Evolutionary conservation across 768 basidiomycete species (phyloP).

Genomic region (Suillus subalutaceus): DNA sequence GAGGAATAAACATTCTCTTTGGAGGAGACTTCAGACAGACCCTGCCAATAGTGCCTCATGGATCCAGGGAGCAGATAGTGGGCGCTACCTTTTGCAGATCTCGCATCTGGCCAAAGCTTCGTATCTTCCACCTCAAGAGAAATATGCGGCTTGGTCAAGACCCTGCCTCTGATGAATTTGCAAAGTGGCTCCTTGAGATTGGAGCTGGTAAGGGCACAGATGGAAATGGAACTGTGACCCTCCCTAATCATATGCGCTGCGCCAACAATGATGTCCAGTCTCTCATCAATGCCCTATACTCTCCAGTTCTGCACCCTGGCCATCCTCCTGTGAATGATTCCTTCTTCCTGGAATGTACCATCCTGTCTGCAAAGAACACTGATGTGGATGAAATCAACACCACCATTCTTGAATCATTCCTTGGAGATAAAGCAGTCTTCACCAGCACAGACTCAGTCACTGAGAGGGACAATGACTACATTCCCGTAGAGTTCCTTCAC

Average conservation of each 20-base stretch:
- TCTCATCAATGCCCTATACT: too few species aligned
- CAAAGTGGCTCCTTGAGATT: conserved; percentile 41
- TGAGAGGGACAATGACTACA: conserved; percentile 25
- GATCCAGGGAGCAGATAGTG: conserved; percentile 41
- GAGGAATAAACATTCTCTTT: too few species aligned
- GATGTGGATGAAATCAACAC: conserved; percentile 38
- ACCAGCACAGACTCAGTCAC: conserved; percentile 35
- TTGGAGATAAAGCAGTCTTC: conserved; percentile 24
- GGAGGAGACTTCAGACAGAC: conserved; percentile 54
- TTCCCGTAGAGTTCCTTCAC: conserved; percentile 43
- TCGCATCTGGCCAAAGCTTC: conserved; percentile 39
- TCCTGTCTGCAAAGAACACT: conserved; percentile 32
- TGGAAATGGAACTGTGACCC: conserved; percentile 22
- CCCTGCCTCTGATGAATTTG: conserved; percentile 33
- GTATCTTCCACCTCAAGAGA: conserved; percentile 34
- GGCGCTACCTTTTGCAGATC: conserved; percentile 38
- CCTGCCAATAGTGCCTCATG: conserved; percentile 45
- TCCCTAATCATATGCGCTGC: conserved; percentile 30
- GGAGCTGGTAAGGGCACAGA: conserved; percentile 34
- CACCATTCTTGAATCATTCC: conserved; percentile 24
- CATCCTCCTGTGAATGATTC: conserved; percentile 21
- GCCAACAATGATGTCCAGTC: conserved; percentile 14
- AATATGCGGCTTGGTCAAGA: conserved; percentile 46
- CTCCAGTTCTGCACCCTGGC: conserved; percentile 16
- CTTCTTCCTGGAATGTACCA: conserved; percentile 34